A percentile compares a stretch with the other conserved stretches of the same genome.
These are phyloP conservation scores for Fusarium subtropicale DNA, from an alignment of 2,329 filamentous ascomycete species.

Conservation along the genomic window DNA sequence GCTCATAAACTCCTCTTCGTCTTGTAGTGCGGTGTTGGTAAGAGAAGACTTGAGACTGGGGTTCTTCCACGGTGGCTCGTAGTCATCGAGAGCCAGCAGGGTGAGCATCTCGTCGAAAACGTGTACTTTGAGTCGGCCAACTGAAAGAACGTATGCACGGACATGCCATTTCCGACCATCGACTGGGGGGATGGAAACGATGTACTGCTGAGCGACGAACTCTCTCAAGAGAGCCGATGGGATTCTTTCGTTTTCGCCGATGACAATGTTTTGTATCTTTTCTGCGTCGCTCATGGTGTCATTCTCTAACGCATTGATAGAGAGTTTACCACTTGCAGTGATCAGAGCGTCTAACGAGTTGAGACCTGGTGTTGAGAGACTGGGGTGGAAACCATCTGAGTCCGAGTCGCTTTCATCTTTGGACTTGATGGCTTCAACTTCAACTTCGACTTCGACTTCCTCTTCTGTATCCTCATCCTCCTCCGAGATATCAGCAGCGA, in stretches of 20 bases:
- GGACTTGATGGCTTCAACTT: background rate
- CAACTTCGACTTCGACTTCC: slow-evolving; percentile 3
- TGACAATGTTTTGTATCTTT: slow-evolving; percentile 38
- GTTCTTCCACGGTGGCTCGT: slow-evolving; percentile 53
- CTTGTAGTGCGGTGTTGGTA: slow-evolving; percentile 55
- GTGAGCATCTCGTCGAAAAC: slow-evolving; percentile 54
- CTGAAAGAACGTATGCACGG: slow-evolving; percentile 52
- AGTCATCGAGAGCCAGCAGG: slow-evolving; percentile 51
- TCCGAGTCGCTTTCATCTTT: slow-evolving; percentile 12
- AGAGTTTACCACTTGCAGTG: slow-evolving; percentile 45
- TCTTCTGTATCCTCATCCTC: slow-evolving; percentile 38
- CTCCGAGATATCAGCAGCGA: slow-evolving; percentile 52
- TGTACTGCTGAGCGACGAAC: slow-evolving; percentile 55
- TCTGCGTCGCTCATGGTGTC: slow-evolving; percentile 9
- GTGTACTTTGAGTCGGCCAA: slow-evolving; percentile 54
- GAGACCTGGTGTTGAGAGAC: slow-evolving; percentile 45
- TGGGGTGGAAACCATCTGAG: slow-evolving; percentile 32
- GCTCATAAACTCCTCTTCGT: slow-evolving; percentile 50
- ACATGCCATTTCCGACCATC: slow-evolving; percentile 54
- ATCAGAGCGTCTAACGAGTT: slow-evolving; percentile 49
- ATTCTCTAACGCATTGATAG: slow-evolving; percentile 1
- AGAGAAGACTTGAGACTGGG: slow-evolving; percentile 51
- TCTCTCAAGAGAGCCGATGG: slow-evolving; percentile 53
- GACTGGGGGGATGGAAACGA: slow-evolving; percentile 49
- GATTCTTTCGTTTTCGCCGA: slow-evolving; percentile 51